phyloP scores from a whole-genome alignment of 805 yeast species.

The Ogataea haglerorum region DNA sequence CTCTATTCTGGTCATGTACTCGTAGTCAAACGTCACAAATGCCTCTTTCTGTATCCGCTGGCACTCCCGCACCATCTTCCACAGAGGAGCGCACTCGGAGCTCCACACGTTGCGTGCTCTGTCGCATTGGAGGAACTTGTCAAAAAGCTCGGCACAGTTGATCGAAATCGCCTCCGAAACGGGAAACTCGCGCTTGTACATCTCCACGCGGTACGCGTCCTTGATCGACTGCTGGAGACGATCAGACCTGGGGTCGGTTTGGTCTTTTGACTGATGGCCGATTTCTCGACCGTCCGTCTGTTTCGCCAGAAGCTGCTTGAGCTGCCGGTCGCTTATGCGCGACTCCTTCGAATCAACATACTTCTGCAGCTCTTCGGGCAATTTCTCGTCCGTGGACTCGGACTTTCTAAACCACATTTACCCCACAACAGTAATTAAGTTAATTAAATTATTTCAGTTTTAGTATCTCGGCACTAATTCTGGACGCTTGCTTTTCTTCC shows the following conservation, averaged over 20 bases:
- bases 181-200: constrained; percentile 28
- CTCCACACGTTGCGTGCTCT: constrained; percentile 19
- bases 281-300: constrained; percentile 3
- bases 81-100: constrained; percentile 25
- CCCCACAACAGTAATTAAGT: constrained; percentile 5
- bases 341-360: constrained; percentile 28
- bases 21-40: constrained; percentile 32
- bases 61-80: constrained; percentile 32
- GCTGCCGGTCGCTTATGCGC: constrained; percentile 30
- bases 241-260: no score
- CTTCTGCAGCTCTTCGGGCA: constrained; percentile 27
- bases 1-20: constrained; percentile 25
- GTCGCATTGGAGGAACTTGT: constrained; percentile 28
- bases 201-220: constrained; percentile 17
- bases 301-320: constrained; percentile 24
- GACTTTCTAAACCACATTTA: constrained; percentile 6
- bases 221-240: background rate
- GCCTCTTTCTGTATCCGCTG: constrained; percentile 31
- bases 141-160: constrained; percentile 35
- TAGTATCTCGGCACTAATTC: constrained; percentile 2
- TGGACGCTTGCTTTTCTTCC: constrained; percentile 5
- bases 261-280: background rate
- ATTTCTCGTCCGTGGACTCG: constrained; percentile 4
- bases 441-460: background rate
- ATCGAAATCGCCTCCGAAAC: constrained; percentile 28